Percentiles rank a stretch among this genome's conserved stretches.
Evolutionary conservation across 169 alveolate species (phyloP).

Genomic region (Pseudocohnilembus persalinus): DNA sequence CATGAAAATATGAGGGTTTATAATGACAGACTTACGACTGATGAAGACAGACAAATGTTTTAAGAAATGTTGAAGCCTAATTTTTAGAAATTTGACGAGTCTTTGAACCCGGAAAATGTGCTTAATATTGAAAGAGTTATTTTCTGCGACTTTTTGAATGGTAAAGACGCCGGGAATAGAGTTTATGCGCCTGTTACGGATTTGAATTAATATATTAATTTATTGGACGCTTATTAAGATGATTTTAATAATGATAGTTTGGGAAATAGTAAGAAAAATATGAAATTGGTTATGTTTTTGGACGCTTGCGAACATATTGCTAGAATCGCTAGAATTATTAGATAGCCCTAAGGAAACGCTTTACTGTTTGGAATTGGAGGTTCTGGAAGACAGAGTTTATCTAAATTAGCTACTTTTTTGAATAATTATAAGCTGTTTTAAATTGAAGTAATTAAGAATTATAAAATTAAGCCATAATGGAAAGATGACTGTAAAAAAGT

Average conservation of each 20-base stretch:
- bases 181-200: slow-evolving; percentile 58
- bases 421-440: slow-evolving; percentile 70
- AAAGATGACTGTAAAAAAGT: slow-evolving; percentile 85
- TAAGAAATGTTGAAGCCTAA: slow-evolving; percentile 61
- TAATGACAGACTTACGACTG: slow-evolving; percentile 80
- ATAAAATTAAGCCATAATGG: slow-evolving; percentile 68
- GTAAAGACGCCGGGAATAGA: slow-evolving; percentile 63
- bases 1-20: slow-evolving; percentile 87
- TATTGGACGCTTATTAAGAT: slow-evolving; percentile 72
- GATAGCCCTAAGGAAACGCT: slow-evolving; percentile 83
- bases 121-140: slow-evolving; percentile 60
- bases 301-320: slow-evolving; percentile 96
- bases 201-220: slow-evolving; percentile 53
- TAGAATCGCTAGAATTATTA: slow-evolving; percentile 79
- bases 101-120: slow-evolving; percentile 46
- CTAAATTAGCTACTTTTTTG: slow-evolving; percentile 79
- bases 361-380: slow-evolving; percentile 90
- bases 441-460: slow-evolving; percentile 78
- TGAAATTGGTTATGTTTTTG: slow-evolving; percentile 90
- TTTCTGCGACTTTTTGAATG: slow-evolving; percentile 50
- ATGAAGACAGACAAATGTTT: slow-evolving; percentile 75
- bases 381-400: slow-evolving; percentile 83
- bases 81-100: slow-evolving; percentile 63
- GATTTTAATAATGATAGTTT: slow-evolving; percentile 64
- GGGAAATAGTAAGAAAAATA: slow-evolving; percentile 46